Evolutionary conservation across 495 filamentous ascomycete genomes (phyloP), one percentile per base, ranked within the genome.

Genomic region (Penicillium fimorum): DNA sequence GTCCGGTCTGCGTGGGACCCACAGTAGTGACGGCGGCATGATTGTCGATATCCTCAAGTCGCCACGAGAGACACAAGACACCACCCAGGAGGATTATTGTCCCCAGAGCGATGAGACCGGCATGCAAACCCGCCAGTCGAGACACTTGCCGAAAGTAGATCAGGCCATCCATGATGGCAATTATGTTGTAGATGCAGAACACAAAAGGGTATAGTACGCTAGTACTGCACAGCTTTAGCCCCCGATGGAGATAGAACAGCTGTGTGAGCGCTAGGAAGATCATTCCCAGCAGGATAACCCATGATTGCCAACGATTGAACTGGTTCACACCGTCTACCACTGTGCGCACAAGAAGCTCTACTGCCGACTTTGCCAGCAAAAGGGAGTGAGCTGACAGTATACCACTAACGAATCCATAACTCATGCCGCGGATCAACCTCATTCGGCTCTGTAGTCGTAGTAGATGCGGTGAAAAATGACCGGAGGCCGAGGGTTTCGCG

Each of bases 171-270:
- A 97, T 76, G 60, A 97, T 99, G 56, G 94, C 95, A 59, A 96
- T 93, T 62, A 99, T 96, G 79, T 99, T 99, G 78, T 97, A 99
- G 59, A 97, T 86, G 83, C 94, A 99, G 74, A 99, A 99, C 35
- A 97, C 91, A 64, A 97, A 88, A 6, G 94, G 94, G 75, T 99
- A 99, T 61, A 99, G 82, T 48, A 99, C 85, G 72, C 91, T 96
- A 17, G 94, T 97, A 50, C 91, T 96, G 70, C 93, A 91, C 40
- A 97, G 79, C 67, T 96, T 96, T 55, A 99, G 79, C 49, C 94
- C 94, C 18, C 89, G 83, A 70, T 99, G 93, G 33, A 99, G 84
- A 67, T 92, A 97, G 74, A 95, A 99, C 15, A 99, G 79, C 72
- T 99, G 94, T 30, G 87, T 86, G 37, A 99, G 82, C 4, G 94